phyloP scores from a whole-genome alignment of 805 yeast genomes.

The Teunomyces stri region DNA sequence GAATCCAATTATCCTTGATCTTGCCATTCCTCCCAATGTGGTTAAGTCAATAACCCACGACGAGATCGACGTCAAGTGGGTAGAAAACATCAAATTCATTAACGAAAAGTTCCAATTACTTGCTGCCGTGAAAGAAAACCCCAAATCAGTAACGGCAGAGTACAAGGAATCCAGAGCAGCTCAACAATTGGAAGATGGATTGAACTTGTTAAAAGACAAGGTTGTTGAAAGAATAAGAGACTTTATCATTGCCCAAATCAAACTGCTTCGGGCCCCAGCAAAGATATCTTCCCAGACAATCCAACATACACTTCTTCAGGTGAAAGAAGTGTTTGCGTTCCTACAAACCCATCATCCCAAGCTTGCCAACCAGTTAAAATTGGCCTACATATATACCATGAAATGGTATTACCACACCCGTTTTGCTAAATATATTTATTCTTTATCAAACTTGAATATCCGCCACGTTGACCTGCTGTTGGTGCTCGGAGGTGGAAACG shows the following conservation, averaged over 20 bases:
- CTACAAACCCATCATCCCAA: slow-evolving; percentile 52
- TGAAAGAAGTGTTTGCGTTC: slow-evolving; percentile 61
- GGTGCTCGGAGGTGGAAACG: slow-evolving; percentile 49
- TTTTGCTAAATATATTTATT: slow-evolving; percentile 72
- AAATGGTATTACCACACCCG: slow-evolving; percentile 85
- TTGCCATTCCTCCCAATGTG: slow-evolving; percentile 72
- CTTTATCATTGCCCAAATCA: slow-evolving; percentile 62
- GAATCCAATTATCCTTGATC: slow-evolving; percentile 73
- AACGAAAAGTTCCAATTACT: slow-evolving; percentile 59
- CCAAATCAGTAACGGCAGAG: neutral
- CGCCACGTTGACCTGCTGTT: slow-evolving; percentile 53
- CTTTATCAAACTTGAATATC: slow-evolving; percentile 62
- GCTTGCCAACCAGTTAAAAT: slow-evolving; percentile 67
- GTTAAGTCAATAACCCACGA: slow-evolving; percentile 57
- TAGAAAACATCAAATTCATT: slow-evolving; percentile 58
- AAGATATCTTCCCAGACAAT: slow-evolving; percentile 69
- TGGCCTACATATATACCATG: slow-evolving; percentile 87
- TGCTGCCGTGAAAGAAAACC: slow-evolving; percentile 26
- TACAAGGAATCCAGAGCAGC: slow-evolving; percentile 27
- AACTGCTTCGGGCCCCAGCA: slow-evolving; percentile 52
- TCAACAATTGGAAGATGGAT: slow-evolving; percentile 28
- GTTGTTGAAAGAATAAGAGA: slow-evolving; percentile 76
- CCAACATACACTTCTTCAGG: slow-evolving; percentile 62
- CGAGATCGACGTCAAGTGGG: slow-evolving; percentile 60
- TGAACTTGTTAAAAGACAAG: slow-evolving; percentile 56